Conservation (phyloP, 1,284 basidiomycete species). For the Singerocomus inundabilis region DNA sequence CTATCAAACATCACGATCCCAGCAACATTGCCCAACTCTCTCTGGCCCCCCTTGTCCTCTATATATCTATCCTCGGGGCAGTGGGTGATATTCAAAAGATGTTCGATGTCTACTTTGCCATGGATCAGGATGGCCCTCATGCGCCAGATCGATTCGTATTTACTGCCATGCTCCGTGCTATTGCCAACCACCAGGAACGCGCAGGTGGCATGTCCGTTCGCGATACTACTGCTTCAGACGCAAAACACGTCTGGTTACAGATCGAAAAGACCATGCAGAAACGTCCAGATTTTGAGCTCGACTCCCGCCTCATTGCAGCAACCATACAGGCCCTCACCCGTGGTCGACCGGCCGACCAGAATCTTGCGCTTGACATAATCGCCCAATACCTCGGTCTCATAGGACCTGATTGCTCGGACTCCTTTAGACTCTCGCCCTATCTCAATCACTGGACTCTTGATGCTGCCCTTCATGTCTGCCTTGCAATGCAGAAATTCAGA, state of each 20-base stretch:
- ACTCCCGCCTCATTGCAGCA: constrained; percentile 49
- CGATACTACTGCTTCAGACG: constrained; percentile 44
- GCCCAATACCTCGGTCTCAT: constrained; percentile 62
- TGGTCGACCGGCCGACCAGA: constrained; percentile 56
- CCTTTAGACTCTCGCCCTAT: constrained; percentile 37
- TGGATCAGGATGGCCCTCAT: constrained; percentile 56
- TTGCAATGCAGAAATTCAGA: constrained; percentile 43
- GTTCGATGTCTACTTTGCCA: constrained; percentile 68
- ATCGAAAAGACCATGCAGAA: constrained; percentile 51
- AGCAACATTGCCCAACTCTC: constrained; percentile 43
- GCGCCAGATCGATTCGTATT: constrained; percentile 57
- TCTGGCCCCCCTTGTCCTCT: constrained; percentile 49
- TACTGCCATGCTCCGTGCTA: constrained; percentile 58
- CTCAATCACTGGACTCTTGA: constrained; percentile 49
- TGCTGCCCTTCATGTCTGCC: constrained; percentile 56
- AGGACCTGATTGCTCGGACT: constrained; percentile 41
- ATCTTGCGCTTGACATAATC: constrained; percentile 60
- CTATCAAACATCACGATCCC: constrained; percentile 48
- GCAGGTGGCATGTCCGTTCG: constrained; percentile 17
- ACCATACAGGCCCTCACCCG: constrained; percentile 51
- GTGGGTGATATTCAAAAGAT: constrained; percentile 57
- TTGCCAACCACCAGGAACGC: constrained; percentile 35
- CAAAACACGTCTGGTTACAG: constrained; percentile 65
- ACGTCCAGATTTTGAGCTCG: constrained; percentile 44
- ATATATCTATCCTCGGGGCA: constrained; percentile 62